These are phyloP conservation scores for Globisporangium splendens DNA, from an alignment of 352 stramenopile genomes.

Conservation along the genomic window DNA sequence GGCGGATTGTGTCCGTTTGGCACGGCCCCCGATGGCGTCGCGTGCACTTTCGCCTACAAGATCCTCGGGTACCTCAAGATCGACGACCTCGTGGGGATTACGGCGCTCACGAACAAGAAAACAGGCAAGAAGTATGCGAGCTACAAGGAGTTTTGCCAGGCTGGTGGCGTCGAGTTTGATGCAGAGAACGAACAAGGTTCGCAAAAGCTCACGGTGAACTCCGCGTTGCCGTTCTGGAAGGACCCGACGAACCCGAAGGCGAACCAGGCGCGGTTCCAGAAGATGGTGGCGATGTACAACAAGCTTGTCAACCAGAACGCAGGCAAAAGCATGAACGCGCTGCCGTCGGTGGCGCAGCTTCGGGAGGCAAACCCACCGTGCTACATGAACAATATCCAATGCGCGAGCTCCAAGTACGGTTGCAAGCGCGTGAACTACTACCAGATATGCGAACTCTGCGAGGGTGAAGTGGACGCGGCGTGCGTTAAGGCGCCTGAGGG, in stretches of 20 bases:
- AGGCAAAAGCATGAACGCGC: conserved; percentile 36
- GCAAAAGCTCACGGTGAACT: conserved; percentile 31
- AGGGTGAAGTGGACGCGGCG: conserved; percentile 13
- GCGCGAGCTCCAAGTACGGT: conserved; percentile 33
- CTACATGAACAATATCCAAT: conserved; percentile 60
- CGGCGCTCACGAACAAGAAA: conserved; percentile 23
- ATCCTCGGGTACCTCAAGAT: conserved; percentile 53
- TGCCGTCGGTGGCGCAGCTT: conserved; percentile 41
- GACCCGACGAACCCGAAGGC: conserved; percentile 34
- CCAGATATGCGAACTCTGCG: conserved; percentile 62
- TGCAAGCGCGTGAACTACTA: conserved; percentile 58
- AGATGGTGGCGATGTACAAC: conserved; percentile 69
- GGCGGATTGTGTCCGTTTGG: conserved; percentile 45
- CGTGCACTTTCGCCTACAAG: conserved; percentile 57
- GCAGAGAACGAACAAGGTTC: conserved; percentile 25
- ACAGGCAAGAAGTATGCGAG: conserved; percentile 22
- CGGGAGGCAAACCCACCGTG: conserved; percentile 53
- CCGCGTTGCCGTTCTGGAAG: conserved; percentile 58
- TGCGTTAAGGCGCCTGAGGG: conserved; percentile 31
- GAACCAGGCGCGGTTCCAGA: conserved; percentile 40
- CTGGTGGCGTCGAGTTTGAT: conserved; percentile 43
- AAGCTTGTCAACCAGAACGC: conserved; percentile 19
- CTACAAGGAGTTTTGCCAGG: conserved; percentile 48
- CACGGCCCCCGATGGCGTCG: conserved; percentile 36
- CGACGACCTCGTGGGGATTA: conserved; percentile 65